Base-by-base conservation (phyloP, 2,329 filamentous ascomycete genomes). In the Scolecobasidium constrictum region DNA sequence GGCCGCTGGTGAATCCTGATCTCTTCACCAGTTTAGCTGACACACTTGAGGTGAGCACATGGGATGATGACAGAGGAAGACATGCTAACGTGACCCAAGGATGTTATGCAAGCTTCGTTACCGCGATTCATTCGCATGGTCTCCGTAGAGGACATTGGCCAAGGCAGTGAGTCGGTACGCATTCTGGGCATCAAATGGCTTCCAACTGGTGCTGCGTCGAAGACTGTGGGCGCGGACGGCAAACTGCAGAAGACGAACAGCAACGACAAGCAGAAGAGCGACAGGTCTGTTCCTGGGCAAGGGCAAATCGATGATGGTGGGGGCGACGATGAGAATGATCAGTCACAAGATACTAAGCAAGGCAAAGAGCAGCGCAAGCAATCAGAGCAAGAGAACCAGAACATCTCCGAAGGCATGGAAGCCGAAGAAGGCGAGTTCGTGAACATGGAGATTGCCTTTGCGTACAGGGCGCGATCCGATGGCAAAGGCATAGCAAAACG, bases 351-450 rank as follows among this genome's bases (percentile, higher is more conserved):
- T 2, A 15, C 58, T 57, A 35, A 56, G 60, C 34, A 57, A 59
- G 31, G 58, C 63, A 19, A 53, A 64, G 28, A 45, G 3, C 63
- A 66, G 7, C 50, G 58, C 7, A 54, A 51, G 3, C 47, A 52
- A 7, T 48, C 52, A 37, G 48, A 58, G 45, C 47, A 58, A 33
- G 49, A 57, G 15, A 48, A 54, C 31, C 48, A 63, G 42, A 59
- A 62, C 28, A 54, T 68, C 26, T 63, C 61, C 7, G 70, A 78
- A 50, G 79, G 78, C 1, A 81, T 85, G 78, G 77, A 83, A 51
- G 81, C 79, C 2, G 82, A 86, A 57, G 80, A 86, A 55, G 82
- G 82, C 9, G 81, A 86, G 49, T 86, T 86, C 52, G 72, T 86
- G 56, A 87, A 87, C 53, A 61, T 87, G 41, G 83, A 88, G 55